Evolutionary conservation across 208 protist species (phyloP).

Genomic region (Phytomonas sp.): DNA sequence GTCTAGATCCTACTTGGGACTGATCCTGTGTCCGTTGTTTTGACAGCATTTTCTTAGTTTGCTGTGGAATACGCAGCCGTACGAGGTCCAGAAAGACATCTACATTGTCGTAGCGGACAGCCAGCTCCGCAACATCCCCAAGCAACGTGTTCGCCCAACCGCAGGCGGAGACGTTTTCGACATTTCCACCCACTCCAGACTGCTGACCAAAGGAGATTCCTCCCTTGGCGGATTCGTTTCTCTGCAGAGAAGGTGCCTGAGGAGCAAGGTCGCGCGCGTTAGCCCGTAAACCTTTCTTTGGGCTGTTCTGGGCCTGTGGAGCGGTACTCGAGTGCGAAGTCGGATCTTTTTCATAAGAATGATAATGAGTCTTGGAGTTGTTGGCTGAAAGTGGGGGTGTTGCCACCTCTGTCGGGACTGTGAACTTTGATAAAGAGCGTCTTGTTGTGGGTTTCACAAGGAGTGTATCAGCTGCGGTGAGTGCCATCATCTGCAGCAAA

Average conservation of each 20-base stretch:
- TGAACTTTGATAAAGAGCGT: neutral
- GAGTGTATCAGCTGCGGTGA: conserved; percentile 36
- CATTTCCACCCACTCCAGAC: neutral
- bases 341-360: neutral
- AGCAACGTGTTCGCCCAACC: conserved; percentile 32
- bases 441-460: neutral
- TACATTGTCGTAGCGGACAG: conserved; percentile 68
- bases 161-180: neutral
- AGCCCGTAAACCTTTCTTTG: neutral
- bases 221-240: neutral
- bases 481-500: conserved; percentile 41
- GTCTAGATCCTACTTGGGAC: neutral
- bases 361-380: neutral
- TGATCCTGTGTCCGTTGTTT: neutral
- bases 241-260: neutral
- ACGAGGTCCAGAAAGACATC: conserved; percentile 38
- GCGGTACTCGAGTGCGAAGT: neutral
- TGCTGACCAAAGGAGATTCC: neutral
- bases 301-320: neutral
- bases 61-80: conserved; percentile 24
- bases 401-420: neutral
- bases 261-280: neutral
- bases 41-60: conserved; percentile 9
- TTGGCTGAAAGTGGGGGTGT: neutral
- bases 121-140: conserved; percentile 58